Base-by-base conservation (phyloP, 176 grass and related monocot species). In the Dactylis glomerata region DNA sequence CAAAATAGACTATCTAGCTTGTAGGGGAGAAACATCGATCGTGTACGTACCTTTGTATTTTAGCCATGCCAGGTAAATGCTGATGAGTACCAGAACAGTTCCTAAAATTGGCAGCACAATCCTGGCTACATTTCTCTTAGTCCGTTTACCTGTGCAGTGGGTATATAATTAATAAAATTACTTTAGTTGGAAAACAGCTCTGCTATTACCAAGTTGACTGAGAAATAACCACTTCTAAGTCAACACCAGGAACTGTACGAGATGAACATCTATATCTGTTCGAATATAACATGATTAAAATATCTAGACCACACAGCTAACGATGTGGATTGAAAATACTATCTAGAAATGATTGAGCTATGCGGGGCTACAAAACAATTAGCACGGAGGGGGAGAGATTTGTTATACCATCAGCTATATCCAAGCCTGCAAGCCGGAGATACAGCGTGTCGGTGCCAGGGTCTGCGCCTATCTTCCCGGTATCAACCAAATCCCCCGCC, bases 401-500 rank as follows among this genome's bases (percentile, higher is more conserved):
- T n/a, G n/a, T n/a, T n/a, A n/a, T n/a, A n/a, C n/a, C n/a, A n/a
- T n/a, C n/a, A n/a, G n/a, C n/a, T n/a, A n/a, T n/a, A 22, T n/a
- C 7, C 32, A 51, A 32, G 2, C 27, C 49, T 10, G 91, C 84
- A 30, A 92, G 28, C 31, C 78, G 73, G 9, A 92, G 38, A 32
- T 87, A 92, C 0, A 92, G 38, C 28, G 86, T 85, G 26, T 89
- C 75, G 0, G 31, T 55, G 1, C 81, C 61, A 1, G 12, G 13
- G 0, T 13, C 5, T 1, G 3, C 15, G 1, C 22, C 4, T 0
- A 27, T 2, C 28, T 63, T 75, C 72, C 32, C 69, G 0, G 68
- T 85, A 51, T 90, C 91, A 5, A 81, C 2, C 8, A 94, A 58
- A 4, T 94, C 81, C 59, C 75, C 51, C 0, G 5, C 26, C 89